phyloP scores from a whole-genome alignment of 2,329 filamentous ascomycete genomes.

The Verruconis gallopava region DNA sequence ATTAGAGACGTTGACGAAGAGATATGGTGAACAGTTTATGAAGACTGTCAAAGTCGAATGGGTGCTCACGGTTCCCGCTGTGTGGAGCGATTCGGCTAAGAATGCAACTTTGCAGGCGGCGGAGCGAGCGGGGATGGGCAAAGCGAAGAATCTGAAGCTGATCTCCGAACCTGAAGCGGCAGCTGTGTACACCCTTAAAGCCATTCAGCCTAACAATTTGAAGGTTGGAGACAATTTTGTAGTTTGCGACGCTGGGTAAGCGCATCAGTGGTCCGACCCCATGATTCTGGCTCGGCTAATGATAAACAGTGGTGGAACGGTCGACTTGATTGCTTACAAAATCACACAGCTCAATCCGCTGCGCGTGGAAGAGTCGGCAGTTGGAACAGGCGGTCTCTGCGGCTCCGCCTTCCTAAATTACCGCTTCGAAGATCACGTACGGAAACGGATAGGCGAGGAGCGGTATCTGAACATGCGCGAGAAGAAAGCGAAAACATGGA shows the following conservation, averaged over 20 bases:
- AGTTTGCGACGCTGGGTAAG: slow-evolving; percentile 39
- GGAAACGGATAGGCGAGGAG: slow-evolving; percentile 50
- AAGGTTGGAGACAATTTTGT: slow-evolving; percentile 51
- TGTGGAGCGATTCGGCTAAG: slow-evolving; percentile 79
- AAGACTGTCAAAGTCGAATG: slow-evolving; percentile 62
- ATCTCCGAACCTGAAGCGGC: slow-evolving; percentile 73
- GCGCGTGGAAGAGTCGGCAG: slow-evolving; percentile 63
- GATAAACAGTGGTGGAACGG: slow-evolving; percentile 38
- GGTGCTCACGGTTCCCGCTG: slow-evolving; percentile 68
- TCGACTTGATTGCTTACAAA: slow-evolving; percentile 73
- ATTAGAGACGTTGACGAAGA: slow-evolving; percentile 60
- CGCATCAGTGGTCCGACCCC: background rate
- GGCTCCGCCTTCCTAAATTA: slow-evolving; percentile 72
- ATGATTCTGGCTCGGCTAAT: slow-evolving; percentile 5
- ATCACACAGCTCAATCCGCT: slow-evolving; percentile 61
- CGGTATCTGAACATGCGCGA: slow-evolving; percentile 62
- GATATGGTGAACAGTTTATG: slow-evolving; percentile 72
- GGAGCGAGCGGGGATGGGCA: slow-evolving; percentile 66
- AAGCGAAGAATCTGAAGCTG: slow-evolving; percentile 56
- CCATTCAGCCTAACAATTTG: slow-evolving; percentile 62
- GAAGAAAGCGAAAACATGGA: slow-evolving; percentile 69
- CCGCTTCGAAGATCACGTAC: slow-evolving; percentile 66
- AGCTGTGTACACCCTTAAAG: slow-evolving; percentile 67
- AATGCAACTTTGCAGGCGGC: slow-evolving; percentile 68
- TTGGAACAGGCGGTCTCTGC: slow-evolving; percentile 65